These are phyloP conservation scores for Fraxinus platypoda DNA, from an alignment of 305 asterid species.

Conservation along the genomic window DNA sequence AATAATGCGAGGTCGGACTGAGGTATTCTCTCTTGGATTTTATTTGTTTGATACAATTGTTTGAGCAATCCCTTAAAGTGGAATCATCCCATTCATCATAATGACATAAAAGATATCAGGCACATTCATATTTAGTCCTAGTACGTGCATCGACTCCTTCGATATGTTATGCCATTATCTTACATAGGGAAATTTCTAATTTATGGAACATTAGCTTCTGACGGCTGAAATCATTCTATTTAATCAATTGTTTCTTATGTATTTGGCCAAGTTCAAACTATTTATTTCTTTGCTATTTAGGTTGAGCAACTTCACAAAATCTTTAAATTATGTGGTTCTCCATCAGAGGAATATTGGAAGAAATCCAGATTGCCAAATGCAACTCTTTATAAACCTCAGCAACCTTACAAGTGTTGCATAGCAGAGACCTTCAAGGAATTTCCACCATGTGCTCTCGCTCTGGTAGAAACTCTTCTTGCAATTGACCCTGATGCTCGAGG, in stretches of 20 bases:
- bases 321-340: slow-evolving; percentile 90
- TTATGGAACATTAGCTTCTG: not conserved
- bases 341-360: slow-evolving; percentile 86
- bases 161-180: not conserved
- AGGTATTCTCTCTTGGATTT: slow-evolving; percentile 44
- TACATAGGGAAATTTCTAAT: not conserved
- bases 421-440: slow-evolving; percentile 68
- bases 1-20: slow-evolving; percentile 81
- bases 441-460: slow-evolving; percentile 60
- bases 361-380: slow-evolving; percentile 76
- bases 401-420: slow-evolving; percentile 73
- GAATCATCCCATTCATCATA: not conserved
- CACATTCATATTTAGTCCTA: not conserved
- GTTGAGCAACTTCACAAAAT: slow-evolving; percentile 95
- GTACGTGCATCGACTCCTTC: not conserved
- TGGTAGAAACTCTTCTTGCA: slow-evolving; percentile 68
- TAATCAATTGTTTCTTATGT: not conserved
- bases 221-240: not conserved
- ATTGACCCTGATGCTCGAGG: slow-evolving; percentile 75
- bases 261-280: slow-evolving; percentile 14
- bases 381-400: slow-evolving; percentile 89
- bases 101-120: not conserved
- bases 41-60: not conserved
- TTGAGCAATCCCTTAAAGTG: not conserved
- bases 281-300: slow-evolving; percentile 34